Evolutionary conservation across 441 rosid species (phyloP), one percentile per base, ranked within the genome.

Genomic region (Gossypium lobatum): DNA sequence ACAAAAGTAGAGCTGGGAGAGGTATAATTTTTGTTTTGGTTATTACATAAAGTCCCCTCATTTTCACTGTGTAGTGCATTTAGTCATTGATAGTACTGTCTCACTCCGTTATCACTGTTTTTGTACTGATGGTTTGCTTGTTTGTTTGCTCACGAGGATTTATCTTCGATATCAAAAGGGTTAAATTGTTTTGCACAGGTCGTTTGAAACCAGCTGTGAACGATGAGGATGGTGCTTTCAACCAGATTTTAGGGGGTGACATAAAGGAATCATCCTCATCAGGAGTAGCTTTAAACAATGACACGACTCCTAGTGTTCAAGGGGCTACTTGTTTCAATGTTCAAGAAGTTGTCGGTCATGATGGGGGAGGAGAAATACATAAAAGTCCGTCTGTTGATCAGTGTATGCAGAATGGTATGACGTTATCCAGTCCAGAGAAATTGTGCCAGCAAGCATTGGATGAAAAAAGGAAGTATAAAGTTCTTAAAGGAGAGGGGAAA

Each of bases 401-500:
- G 45, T 17, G 31, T 73, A 53, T 60, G 11, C 76, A 72, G 53
- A 78, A 54, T 61, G 92, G 82, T 75, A 73, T 45, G 39, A 85
- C 71, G 28, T 81, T 87, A 53, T 39, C 73, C 45, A 88, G 82
- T 77, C 93, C 96, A 14, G 97, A 88, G 63, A 89, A 87, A 65
- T 74, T 95, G 81, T 93, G 92, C 20, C 87, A 82, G 64, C 89
- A 74, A 73, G 98, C 99, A n/a, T 72, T 84, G 42, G 92, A 93
- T 72, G 97, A 90, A 76, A 93, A 88, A 79, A 87, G 76, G 80
- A 89, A 78, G 80, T 83, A 90, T 63, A 95, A 81, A 83, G 64
- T 77, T 75, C 88, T 95, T 50, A 95, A 89, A 88, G 90, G 86
- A 70, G 84, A 89, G 80, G 95, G 95, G 70, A 93, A 91, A 77